A percentile compares a stretch with the other conserved stretches of the same genome.
phyloP scores from a whole-genome alignment of 2,329 filamentous ascomycete genomes.

The Cadophora malorum region DNA sequence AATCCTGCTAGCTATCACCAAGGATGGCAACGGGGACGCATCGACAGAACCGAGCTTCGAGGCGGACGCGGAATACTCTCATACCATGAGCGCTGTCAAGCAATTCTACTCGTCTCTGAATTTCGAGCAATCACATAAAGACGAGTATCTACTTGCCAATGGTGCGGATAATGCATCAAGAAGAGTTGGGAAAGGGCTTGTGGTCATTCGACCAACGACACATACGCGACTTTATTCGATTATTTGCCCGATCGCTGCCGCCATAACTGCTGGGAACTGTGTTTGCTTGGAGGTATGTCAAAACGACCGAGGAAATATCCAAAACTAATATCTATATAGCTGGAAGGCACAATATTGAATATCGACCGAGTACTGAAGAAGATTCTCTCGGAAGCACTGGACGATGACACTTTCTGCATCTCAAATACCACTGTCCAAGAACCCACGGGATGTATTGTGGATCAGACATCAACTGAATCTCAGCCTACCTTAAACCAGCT shows the following conservation, averaged over 20 bases:
- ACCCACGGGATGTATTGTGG: slow-evolving; percentile 30
- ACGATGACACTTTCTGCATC: slow-evolving; percentile 56
- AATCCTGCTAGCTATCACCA: slow-evolving; percentile 50
- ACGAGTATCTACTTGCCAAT: slow-evolving; percentile 52
- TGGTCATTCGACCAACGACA: slow-evolving; percentile 54
- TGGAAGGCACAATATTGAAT: slow-evolving; percentile 41
- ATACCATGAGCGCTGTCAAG: slow-evolving; percentile 49
- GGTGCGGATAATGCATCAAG: slow-evolving; percentile 48
- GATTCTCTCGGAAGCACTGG: slow-evolving; percentile 50
- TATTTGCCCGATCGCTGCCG: slow-evolving; percentile 52
- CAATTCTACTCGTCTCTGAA: slow-evolving; percentile 50
- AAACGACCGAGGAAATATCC: not conserved
- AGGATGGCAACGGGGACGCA: slow-evolving; percentile 47
- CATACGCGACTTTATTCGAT: slow-evolving; percentile 57
- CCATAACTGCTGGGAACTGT: slow-evolving; percentile 58
- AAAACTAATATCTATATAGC: slow-evolving; percentile 14
- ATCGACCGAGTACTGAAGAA: slow-evolving; percentile 50
- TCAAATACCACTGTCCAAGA: slow-evolving; percentile 32
- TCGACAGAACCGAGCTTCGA: slow-evolving; percentile 39
- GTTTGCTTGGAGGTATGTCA: slow-evolving; percentile 54
- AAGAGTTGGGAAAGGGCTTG: slow-evolving; percentile 49
- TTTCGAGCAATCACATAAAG: slow-evolving; percentile 46
- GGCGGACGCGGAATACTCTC: slow-evolving; percentile 50
- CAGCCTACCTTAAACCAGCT: slow-evolving; percentile 30
- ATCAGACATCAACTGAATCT: slow-evolving; percentile 22